These are phyloP conservation scores for Pleurotus sapidus DNA, from an alignment of 768 basidiomycete genomes.

Conservation along the genomic window DNA sequence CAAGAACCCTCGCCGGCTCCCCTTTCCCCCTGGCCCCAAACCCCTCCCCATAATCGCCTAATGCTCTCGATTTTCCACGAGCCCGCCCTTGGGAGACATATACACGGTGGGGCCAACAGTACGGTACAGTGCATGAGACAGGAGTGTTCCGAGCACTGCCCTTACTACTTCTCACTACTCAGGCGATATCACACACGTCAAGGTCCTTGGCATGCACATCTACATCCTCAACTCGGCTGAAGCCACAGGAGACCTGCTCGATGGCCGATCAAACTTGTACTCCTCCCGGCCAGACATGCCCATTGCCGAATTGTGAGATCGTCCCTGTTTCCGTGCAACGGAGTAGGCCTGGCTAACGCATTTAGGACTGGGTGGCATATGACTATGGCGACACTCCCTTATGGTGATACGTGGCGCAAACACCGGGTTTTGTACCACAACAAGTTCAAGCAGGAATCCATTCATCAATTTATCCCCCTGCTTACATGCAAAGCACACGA, in stretches of 20 bases:
- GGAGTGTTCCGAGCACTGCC: not conserved
- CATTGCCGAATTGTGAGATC: slow-evolving; percentile 1
- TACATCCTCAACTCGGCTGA: slow-evolving; percentile 4
- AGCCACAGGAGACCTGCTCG: not conserved
- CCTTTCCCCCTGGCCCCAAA: slow-evolving; percentile 7
- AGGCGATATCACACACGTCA: not conserved
- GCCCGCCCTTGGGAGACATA: slow-evolving; percentile 30
- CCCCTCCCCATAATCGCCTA: slow-evolving; percentile 5
- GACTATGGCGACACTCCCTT: not conserved
- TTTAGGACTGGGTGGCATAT: slow-evolving; percentile 7
- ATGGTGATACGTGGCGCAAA: slow-evolving; percentile 5
- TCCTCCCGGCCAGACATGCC: slow-evolving; percentile 5
- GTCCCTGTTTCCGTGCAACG: too few relatives aligned
- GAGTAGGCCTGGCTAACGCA: not conserved
- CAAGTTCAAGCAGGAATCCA: slow-evolving; percentile 4
- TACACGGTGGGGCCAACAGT: slow-evolving; percentile 27
- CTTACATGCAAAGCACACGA: slow-evolving; percentile 22
- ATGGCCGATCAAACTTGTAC: not conserved
- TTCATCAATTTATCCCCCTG: slow-evolving; percentile 13
- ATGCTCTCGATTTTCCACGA: slow-evolving; percentile 21
- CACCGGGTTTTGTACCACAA: slow-evolving; percentile 1
- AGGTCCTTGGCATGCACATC: not conserved
- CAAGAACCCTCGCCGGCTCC: not conserved
- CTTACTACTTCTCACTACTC: not conserved
- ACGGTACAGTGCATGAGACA: slow-evolving; percentile 17